These are phyloP conservation scores for Silene latifolia DNA, from an alignment of 148 eudicot species.

Conservation along the genomic window DNA sequence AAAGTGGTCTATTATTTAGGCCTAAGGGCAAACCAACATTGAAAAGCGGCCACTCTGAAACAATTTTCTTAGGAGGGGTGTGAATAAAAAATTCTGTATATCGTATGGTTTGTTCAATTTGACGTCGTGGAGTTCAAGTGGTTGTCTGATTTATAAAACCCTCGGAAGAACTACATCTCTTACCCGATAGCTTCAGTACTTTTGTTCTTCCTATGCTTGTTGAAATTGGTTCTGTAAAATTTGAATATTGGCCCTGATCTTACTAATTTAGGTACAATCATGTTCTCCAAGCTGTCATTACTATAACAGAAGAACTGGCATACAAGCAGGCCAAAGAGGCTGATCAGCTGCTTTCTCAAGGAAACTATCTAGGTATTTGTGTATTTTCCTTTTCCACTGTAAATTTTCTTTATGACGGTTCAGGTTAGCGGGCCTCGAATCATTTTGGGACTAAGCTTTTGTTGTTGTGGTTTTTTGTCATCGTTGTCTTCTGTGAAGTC, in stretches of 20 bases:
- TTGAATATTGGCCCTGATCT: not conserved
- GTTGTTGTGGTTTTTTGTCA: not conserved
- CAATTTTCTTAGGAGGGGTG: too few species aligned
- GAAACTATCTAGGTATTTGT: slow-evolving; percentile 54
- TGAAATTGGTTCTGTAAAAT: not conserved
- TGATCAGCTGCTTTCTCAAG: slow-evolving; percentile 58
- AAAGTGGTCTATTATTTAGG: too few species aligned
- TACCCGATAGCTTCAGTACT: too few species aligned
- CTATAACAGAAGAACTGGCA: slow-evolving; percentile 84
- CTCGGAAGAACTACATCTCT: not conserved
- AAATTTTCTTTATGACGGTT: not conserved
- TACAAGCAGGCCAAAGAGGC: slow-evolving; percentile 82
- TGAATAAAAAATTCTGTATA: too few species aligned
- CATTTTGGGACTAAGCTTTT: not conserved
- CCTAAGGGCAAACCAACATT: too few species aligned
- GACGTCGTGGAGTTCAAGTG: not conserved
- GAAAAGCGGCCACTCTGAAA: too few species aligned
- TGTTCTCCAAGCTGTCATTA: slow-evolving; percentile 77
- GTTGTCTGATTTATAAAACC: not conserved
- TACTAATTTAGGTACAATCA: slow-evolving; percentile 48
- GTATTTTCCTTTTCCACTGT: not conserved
- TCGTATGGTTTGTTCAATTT: too few species aligned
- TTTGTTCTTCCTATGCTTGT: not conserved
- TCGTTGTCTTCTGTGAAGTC: not conserved
- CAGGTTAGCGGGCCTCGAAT: not conserved